Conservation (phyloP, 169 alveolate genomes). For the Plasmodium malariae region DNA sequence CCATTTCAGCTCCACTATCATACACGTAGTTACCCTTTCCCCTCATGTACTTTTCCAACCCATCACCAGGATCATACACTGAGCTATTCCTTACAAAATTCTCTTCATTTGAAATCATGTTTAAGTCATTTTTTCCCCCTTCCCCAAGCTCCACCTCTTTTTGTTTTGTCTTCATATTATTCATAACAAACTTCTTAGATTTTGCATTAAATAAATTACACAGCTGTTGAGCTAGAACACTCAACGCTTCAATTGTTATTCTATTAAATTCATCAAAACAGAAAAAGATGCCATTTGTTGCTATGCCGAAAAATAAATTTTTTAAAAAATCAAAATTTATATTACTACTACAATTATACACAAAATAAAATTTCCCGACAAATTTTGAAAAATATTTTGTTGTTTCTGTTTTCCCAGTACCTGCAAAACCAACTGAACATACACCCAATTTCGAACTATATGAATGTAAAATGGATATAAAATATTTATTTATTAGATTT, state of each 20-base stretch:
- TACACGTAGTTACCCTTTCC: too few species aligned
- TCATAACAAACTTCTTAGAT: slow-evolving; percentile 43
- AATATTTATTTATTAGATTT: slow-evolving; percentile 98
- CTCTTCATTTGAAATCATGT: not conserved
- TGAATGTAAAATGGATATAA: slow-evolving; percentile 96
- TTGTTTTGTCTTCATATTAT: not conserved
- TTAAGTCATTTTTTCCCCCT: not conserved
- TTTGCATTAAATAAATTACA: slow-evolving; percentile 69
- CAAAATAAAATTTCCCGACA: slow-evolving; percentile 97
- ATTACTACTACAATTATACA: slow-evolving; percentile 98
- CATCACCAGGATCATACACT: too few species aligned
- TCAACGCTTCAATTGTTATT: slow-evolving; percentile 95
- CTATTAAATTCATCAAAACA: slow-evolving; percentile 99
- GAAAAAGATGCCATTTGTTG: slow-evolving; percentile 98
- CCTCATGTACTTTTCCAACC: not conserved
- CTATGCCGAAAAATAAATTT: slow-evolving; percentile 95
- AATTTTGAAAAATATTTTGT: slow-evolving; percentile 97
- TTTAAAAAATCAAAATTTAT: slow-evolving; percentile 98
- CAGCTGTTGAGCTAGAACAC: slow-evolving; percentile 95
- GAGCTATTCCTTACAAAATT: not conserved
- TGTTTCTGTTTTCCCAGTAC: slow-evolving; percentile 99
- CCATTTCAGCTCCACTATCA: not conserved
- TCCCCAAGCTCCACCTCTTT: not conserved
- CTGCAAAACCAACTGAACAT: slow-evolving; percentile 99
- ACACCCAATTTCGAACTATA: slow-evolving; percentile 97